Percentiles rank a stretch among this genome's conserved stretches.
Evolutionary conservation across 192 early-diverging fungal species (phyloP).

Genomic region (Umbelopsis sp.): DNA sequence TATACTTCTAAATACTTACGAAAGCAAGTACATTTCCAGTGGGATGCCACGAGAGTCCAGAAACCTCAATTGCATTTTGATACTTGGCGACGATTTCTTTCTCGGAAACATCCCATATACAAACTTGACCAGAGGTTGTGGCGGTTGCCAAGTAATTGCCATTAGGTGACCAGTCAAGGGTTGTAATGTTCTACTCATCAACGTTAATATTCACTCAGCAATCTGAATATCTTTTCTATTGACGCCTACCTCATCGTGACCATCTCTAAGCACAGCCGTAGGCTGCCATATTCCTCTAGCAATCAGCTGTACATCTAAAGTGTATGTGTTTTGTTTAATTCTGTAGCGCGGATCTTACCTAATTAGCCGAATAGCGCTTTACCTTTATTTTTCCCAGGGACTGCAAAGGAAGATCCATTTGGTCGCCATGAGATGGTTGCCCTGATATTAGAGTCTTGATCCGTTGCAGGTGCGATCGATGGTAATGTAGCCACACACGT

Average conservation of each 20-base stretch:
- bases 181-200: conserved; percentile 35
- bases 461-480: conserved; percentile 34
- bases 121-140: conserved; percentile 43
- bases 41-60: conserved; percentile 71
- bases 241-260: conserved; percentile 28
- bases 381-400: conserved; percentile 53
- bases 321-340: background rate
- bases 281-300: background rate
- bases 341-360: conserved; percentile 5
- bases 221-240: background rate
- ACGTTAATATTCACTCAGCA: background rate
- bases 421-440: conserved; percentile 65
- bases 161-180: conserved; percentile 65
- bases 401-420: conserved; percentile 56
- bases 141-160: conserved; percentile 63
- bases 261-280: conserved; percentile 18
- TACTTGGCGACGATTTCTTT: conserved; percentile 47
- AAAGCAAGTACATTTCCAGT: conserved; percentile 61
- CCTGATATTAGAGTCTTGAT: conserved; percentile 44
- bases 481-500: conserved; percentile 43
- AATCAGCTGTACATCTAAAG: conserved; percentile 14
- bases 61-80: conserved; percentile 40
- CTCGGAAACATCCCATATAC: conserved; percentile 67
- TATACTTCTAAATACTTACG: conserved; percentile 36
- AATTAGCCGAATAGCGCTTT: conserved; percentile 26